phyloP scores from a whole-genome alignment of 805 yeast species.

The Metschnikowia aberdeeniae region DNA sequence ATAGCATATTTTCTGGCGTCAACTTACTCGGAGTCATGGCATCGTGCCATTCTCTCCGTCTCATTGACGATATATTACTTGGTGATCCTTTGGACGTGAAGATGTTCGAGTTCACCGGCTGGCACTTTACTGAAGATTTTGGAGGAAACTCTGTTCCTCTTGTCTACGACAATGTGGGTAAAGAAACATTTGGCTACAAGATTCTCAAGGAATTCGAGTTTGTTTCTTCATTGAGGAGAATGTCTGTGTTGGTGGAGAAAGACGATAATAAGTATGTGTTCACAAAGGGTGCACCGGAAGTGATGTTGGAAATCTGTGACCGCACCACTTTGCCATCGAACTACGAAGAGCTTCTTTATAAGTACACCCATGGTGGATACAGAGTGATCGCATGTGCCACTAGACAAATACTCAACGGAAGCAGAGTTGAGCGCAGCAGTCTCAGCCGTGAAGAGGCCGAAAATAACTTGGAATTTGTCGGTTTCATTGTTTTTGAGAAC shows the following conservation, averaged over 20 bases:
- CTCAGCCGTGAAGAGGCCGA: conserved; percentile 66
- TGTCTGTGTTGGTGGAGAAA: conserved; percentile 68
- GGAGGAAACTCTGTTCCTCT: conserved; percentile 20
- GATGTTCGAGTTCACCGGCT: conserved; percentile 86
- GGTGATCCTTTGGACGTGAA: conserved; percentile 94
- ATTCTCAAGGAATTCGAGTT: conserved; percentile 68
- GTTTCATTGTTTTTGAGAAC: conserved; percentile 91
- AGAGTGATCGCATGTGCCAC: conserved; percentile 94
- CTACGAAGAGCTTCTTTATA: conserved; percentile 67
- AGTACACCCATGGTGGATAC: conserved; percentile 89
- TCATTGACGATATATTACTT: conserved; percentile 70
- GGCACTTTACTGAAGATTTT: conserved; percentile 71
- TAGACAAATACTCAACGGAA: conserved; percentile 35
- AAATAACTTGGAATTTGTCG: conserved; percentile 64
- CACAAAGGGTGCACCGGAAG: conserved; percentile 98
- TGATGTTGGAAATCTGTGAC: conserved; percentile 72
- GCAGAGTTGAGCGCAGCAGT: conserved; percentile 6
- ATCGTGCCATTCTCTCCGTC: conserved; percentile 82
- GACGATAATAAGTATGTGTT: conserved; percentile 28
- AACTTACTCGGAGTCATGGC: conserved; percentile 47
- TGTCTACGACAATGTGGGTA: conserved; percentile 16
- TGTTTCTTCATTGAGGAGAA: conserved; percentile 77
- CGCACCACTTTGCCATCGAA: conserved; percentile 69
- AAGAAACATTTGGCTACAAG: conserved; percentile 22
- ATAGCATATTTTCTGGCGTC: neutral